Base-by-base conservation (phyloP, 495 filamentous ascomycete genomes). In the Talaromyces stipitatus region DNA sequence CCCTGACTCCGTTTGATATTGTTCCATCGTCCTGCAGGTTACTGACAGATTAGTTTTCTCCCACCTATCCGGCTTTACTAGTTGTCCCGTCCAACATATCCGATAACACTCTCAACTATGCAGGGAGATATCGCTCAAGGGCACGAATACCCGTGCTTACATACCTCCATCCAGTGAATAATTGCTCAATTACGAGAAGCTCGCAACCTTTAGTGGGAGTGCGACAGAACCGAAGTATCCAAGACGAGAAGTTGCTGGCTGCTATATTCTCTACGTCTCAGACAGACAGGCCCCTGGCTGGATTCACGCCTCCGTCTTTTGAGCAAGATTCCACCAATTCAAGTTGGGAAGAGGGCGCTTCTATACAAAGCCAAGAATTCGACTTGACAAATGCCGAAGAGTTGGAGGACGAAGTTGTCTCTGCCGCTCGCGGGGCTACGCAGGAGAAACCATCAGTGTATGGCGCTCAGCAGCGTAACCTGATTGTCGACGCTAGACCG, bases 401-500 rank as follows among this genome's bases (percentile, higher is more conserved):
- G 18, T 66, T 88, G 8, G 88, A 91, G 64, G 90, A 92, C 66
- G 84, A 90, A 51, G 74, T 90, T 54, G 76, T 90, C 36, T 75
- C 76, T 50, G 72, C 77, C 46, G 62, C 68, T 41, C 66, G 60
- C 22, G 64, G 63, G 27, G 71, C 70, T n/a, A 27, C 55, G 14
- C 67, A 80, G 72, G 73, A 72, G 67, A 67, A 67, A 27, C 72
- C 72, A n/a, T 71, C 80, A 38, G 76, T 97, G 23, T 97, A 97
- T 64, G 94, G 94, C 16, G 94, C 94, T 20, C 92, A 96, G 64
- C 90, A 96, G 69, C 81, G 85, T 58, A 99, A 99, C 64, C 70
- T 97, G 29, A 99, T 99, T 53, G 92, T 99, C 38, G 94, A 99
- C 79, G 94, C 94, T 16, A 84, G 94, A 14, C 94, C 94, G 6